A percentile compares a stretch with the other conserved stretches of the same genome.
phyloP scores from a whole-genome alignment of 2,329 filamentous ascomycete species.

The Arthrobotrys conoides region DNA sequence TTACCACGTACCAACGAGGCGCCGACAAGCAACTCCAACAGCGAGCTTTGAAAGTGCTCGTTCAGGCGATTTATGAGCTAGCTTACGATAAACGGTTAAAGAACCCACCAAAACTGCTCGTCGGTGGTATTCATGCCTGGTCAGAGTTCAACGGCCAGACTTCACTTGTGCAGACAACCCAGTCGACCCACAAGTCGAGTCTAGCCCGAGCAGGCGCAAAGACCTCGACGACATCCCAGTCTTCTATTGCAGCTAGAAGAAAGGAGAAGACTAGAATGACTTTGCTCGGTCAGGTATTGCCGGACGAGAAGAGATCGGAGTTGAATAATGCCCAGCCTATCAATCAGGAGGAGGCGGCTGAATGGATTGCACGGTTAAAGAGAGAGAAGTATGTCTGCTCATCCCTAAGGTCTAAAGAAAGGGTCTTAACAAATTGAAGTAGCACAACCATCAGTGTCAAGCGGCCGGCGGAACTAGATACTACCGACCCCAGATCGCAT shows the following conservation, averaged over 20 bases:
- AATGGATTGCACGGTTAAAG: conserved; percentile 83
- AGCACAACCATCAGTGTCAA: conserved; percentile 46
- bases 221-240: conserved; percentile 68
- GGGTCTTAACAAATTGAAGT: not conserved
- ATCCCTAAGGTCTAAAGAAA: not conserved
- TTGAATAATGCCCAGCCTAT: conserved; percentile 74
- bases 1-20: conserved; percentile 64
- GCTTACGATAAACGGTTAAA: conserved; percentile 83
- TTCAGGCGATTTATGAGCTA: conserved; percentile 85
- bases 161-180: conserved; percentile 69
- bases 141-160: conserved; percentile 81
- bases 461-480: conserved; percentile 26
- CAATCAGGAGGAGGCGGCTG: conserved; percentile 82
- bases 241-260: conserved; percentile 74
- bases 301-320: conserved; percentile 67
- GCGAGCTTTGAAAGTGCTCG: conserved; percentile 78
- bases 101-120: conserved; percentile 80
- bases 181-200: conserved; percentile 33
- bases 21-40: conserved; percentile 68
- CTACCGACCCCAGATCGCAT: conserved; percentile 32
- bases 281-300: conserved; percentile 61
- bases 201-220: conserved; percentile 70
- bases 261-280: conserved; percentile 39
- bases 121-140: conserved; percentile 90
- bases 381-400: conserved; percentile 71